Conservation (phyloP, 768 basidiomycete species). For the Mycena belliarum region DNA sequence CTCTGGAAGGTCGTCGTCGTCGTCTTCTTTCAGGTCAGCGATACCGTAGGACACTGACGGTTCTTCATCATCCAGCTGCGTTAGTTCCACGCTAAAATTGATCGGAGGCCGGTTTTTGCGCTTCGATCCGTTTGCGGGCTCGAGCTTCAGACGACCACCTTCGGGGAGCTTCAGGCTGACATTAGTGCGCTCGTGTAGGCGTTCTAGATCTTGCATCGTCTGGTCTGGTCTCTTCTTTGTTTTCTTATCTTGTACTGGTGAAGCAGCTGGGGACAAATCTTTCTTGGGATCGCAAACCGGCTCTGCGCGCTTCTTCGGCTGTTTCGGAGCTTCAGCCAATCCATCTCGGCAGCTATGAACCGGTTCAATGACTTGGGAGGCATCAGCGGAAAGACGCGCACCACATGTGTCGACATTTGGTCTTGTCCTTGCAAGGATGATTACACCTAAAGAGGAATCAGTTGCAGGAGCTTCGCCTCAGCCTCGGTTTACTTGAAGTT, state of each 20-base stretch:
- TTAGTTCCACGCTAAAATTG: conserved; percentile 54
- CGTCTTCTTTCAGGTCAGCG: conserved; percentile 26
- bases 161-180: conserved; percentile 40
- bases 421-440: conserved; percentile 79
- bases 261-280: neutral
- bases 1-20: conserved; percentile 47
- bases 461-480: too few relatives aligned
- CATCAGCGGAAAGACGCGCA: conserved; percentile 29
- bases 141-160: conserved; percentile 49
- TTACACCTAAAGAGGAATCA: conserved; percentile 82
- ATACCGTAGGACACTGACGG: conserved; percentile 24
- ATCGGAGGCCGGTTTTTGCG: conserved; percentile 33
- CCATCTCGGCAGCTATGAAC: conserved; percentile 73
- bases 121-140: conserved; percentile 28
- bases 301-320: conserved; percentile 24
- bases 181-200: conserved; percentile 43
- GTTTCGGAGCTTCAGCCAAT: conserved; percentile 47
- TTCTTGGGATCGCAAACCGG: neutral
- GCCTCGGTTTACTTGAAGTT: conserved; percentile 63
- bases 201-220: conserved; percentile 42
- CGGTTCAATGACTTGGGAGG: neutral
- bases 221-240: conserved; percentile 25
- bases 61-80: conserved; percentile 36
- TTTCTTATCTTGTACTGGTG: conserved; percentile 17
- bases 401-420: conserved; percentile 77